These are phyloP conservation scores for Xylaria sp. DNA, from an alignment of 2,329 filamentous ascomycete species.

Conservation along the genomic window DNA sequence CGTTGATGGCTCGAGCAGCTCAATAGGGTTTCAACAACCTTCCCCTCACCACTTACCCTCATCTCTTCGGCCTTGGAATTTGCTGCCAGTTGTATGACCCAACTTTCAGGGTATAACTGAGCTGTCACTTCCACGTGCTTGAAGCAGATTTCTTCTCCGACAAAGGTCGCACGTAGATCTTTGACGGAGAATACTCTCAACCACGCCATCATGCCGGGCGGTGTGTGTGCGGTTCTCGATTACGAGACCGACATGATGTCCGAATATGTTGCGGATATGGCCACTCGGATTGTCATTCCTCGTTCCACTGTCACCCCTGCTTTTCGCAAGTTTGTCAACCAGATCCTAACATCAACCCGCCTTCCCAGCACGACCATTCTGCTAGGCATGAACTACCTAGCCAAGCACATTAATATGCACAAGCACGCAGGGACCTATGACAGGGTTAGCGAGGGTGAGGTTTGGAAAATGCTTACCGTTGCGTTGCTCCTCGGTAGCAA, in stretches of 20 bases:
- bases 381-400: slow-evolving; percentile 88
- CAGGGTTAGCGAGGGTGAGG: slow-evolving; percentile 71
- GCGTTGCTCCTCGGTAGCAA: slow-evolving; percentile 90
- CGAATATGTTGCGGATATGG: slow-evolving; percentile 93
- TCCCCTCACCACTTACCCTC: slow-evolving; percentile 35
- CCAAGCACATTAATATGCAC: slow-evolving; percentile 82
- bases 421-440: slow-evolving; percentile 66
- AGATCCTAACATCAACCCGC: slow-evolving; percentile 89
- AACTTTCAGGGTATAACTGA: slow-evolving; percentile 41
- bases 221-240: slow-evolving; percentile 92
- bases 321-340: slow-evolving; percentile 91
- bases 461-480: slow-evolving; percentile 89
- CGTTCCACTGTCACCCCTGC: slow-evolving; percentile 68
- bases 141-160: slow-evolving; percentile 54
- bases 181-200: slow-evolving; percentile 43
- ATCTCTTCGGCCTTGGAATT: slow-evolving; percentile 54
- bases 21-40: slow-evolving; percentile 50
- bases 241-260: slow-evolving; percentile 98
- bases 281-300: slow-evolving; percentile 68
- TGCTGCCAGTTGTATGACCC: slow-evolving; percentile 46
- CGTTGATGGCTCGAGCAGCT: slow-evolving; percentile 53
- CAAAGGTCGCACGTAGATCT: slow-evolving; percentile 47
- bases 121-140: slow-evolving; percentile 51
- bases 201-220: slow-evolving; percentile 72
- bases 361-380: slow-evolving; percentile 92